Base-by-base conservation (phyloP, 2,329 filamentous ascomycete genomes). In the Penicillium sp. region DNA sequence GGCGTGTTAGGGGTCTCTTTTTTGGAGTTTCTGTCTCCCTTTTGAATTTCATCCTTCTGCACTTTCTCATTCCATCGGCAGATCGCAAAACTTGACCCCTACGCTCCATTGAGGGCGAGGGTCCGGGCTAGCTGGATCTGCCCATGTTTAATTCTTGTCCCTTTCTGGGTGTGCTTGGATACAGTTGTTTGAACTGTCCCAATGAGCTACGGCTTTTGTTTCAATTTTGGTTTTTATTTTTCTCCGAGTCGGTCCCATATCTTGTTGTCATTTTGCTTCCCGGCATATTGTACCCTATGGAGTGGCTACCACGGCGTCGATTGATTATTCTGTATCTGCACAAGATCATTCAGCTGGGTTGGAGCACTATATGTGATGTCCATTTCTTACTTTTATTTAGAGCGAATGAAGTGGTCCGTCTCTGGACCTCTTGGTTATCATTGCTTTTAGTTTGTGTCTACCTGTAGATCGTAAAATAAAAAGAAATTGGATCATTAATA, bases 271-370 rank as follows among this genome's bases (percentile, higher is more conserved):
- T 58, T 55, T 60, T 55, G 37, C n/a, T 60, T 56, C 49, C 26
- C 49, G 55, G 62, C 65, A 64, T 60, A 62, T 45, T 71, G 68
- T 70, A 71, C 61, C 67, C 59, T 70, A 67, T 63, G 61, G 63
- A 59, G 58, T 61, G 61, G 58, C 59, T 60, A 54, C 31, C 51
- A 58, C 46, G 64, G 64, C 63, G 63, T 67, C 54, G 50, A 62
- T 51, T 63, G 61, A 61, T 58, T 64, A 64, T 60, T 58, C 33
- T 59, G 23, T 60, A 46, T 53, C 42, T 50, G 44, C 50, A 53
- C 54, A 57, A 59, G 57, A 62, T 62, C 62, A 63, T 62, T 60
- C 53, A 61, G 59, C 54, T 53, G 26, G 51, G 57, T 58, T 25
- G 39, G 61, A 53, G 53, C 50, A 59, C 50, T 60, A 48, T 59